Evolutionary conservation across 176 grass and related monocot species (phyloP).

Genomic region (Aegilops umbellulata): DNA sequence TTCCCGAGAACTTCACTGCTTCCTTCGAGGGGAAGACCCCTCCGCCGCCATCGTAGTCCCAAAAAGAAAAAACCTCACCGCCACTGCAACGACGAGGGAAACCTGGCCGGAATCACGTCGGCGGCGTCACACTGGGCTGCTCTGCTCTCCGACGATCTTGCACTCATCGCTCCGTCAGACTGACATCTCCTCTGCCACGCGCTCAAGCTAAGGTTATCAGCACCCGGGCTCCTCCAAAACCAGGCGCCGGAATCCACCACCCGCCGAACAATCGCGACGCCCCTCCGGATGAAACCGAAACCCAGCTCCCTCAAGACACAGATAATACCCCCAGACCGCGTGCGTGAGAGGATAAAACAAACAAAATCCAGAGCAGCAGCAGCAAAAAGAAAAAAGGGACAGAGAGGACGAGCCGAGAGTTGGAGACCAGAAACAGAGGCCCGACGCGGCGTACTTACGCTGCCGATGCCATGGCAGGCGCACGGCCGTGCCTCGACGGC

Average conservation of each 20-base stretch:
- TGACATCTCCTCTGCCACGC: background rate
- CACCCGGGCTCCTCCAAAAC: background rate
- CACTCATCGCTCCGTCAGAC: background rate
- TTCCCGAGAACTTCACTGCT: background rate
- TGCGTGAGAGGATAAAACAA: background rate
- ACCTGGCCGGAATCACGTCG: background rate
- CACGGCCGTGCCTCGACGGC: background rate
- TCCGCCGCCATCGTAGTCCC: background rate
- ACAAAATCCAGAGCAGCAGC: background rate
- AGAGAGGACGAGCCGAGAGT: too few species aligned
- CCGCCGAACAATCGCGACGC: background rate
- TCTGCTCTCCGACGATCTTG: background rate
- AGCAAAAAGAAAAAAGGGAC: too few species aligned
- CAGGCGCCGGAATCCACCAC: background rate
- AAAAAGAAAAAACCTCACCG: background rate
- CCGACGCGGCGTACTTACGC: background rate
- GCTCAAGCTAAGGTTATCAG: background rate
- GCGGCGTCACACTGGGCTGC: background rate
- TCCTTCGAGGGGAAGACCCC: conserved; percentile 10
- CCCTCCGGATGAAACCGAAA: background rate
- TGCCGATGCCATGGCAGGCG: conserved; percentile 5
- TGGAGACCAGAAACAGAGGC: background rate
- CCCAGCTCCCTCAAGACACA: background rate
- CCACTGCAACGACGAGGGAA: background rate
- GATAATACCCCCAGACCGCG: background rate